Conservation (phyloP, 306 rosid genomes). For the Pterocarpus macrocarpus region DNA sequence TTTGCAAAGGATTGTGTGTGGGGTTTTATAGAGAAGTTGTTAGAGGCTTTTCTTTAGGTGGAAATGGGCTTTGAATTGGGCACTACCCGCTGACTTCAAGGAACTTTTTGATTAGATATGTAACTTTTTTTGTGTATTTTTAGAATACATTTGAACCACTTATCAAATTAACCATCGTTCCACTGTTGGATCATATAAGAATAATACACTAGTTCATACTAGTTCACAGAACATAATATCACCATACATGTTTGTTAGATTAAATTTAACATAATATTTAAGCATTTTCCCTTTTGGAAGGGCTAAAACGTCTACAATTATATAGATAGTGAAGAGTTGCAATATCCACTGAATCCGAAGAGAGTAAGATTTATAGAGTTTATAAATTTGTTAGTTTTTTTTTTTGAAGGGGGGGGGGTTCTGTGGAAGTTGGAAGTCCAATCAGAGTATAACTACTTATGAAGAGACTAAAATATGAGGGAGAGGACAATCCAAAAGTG, state of each 20-base stretch:
- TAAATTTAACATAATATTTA: too few species aligned
- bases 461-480: conserved; percentile 20
- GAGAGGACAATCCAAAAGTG: conserved; percentile 11
- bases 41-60: not conserved
- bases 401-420: not conserved
- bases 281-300: conserved; percentile 43
- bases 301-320: conserved; percentile 31
- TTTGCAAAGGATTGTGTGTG: not conserved
- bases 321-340: conserved; percentile 29
- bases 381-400: not conserved
- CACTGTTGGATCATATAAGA: not conserved
- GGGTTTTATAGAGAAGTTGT: conserved; percentile 57
- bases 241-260: not conserved
- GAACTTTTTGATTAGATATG: not conserved
- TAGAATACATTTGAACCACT: not conserved
- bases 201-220: not conserved
- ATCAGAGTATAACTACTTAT: not conserved
- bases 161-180: not conserved
- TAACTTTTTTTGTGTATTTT: not conserved
- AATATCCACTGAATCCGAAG: conserved; percentile 41
- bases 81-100: not conserved
- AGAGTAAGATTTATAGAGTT: conserved; percentile 51
- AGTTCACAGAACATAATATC: not conserved
- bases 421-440: not conserved
- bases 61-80: conserved; percentile 7